Evolutionary conservation across 768 basidiomycete species (phyloP).

Genomic region (Leucosporidium scottii): DNA sequence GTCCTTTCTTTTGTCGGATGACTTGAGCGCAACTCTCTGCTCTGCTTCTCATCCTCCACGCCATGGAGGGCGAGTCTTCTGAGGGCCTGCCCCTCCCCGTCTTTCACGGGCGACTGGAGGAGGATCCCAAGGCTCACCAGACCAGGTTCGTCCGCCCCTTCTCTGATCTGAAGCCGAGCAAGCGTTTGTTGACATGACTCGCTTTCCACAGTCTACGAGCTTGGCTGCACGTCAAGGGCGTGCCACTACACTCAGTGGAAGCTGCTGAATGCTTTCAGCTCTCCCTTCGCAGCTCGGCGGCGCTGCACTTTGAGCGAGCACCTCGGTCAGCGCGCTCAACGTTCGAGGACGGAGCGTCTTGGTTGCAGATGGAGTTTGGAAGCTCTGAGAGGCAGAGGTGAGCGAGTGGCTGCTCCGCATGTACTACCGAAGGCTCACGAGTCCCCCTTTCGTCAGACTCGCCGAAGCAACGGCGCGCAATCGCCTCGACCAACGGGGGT

Average conservation of each 20-base stretch:
- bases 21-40: neutral
- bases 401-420: neutral
- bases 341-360: neutral
- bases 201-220: neutral
- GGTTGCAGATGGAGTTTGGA: neutral
- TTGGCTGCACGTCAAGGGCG: neutral
- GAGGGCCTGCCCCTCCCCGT: neutral
- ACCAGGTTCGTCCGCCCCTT: too few relatives aligned
- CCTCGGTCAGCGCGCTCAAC: neutral
- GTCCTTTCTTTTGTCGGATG: neutral
- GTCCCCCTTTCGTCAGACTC: neutral
- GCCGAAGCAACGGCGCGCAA: neutral
- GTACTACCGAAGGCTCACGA: too few relatives aligned
- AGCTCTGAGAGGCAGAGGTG: neutral
- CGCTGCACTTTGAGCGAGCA: neutral
- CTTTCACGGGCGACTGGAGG: neutral
- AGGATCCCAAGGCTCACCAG: neutral
- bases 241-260: neutral
- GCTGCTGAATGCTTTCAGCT: neutral
- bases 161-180: too few relatives aligned
- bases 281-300: neutral
- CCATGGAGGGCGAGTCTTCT: neutral
- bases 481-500: neutral
- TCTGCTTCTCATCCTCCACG: neutral
- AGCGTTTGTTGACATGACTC: too few relatives aligned